Evolutionary conservation across 2,329 filamentous ascomycete genomes (phyloP).

Genomic region (Coniochaeta prunicola): DNA sequence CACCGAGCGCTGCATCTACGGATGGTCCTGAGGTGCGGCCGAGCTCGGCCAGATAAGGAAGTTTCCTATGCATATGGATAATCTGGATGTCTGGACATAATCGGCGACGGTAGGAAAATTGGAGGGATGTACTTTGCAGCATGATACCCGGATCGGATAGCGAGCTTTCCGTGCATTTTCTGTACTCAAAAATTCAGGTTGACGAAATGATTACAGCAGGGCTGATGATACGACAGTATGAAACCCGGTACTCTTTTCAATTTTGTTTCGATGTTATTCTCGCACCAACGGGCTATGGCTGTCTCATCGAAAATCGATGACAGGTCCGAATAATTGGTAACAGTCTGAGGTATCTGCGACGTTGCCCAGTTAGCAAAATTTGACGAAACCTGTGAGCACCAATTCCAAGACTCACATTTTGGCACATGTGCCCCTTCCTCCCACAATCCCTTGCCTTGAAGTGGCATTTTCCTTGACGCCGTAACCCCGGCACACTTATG

Average conservation of each 20-base stretch:
- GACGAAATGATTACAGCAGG: neutral
- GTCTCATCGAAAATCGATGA: neutral
- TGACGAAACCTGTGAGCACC: neutral
- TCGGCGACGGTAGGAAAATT: neutral
- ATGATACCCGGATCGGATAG: neutral
- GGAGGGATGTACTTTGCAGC: neutral
- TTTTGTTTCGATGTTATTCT: neutral
- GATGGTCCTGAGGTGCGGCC: neutral
- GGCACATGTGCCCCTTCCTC: slow-evolving; percentile 15
- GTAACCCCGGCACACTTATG: neutral
- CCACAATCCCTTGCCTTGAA: slow-evolving; percentile 10
- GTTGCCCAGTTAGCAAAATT: neutral
- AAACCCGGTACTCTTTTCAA: neutral
- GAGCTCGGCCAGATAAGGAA: neutral
- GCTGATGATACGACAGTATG: neutral
- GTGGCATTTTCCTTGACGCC: neutral
- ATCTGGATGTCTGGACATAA: neutral
- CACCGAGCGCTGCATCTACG: neutral
- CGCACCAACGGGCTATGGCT: neutral
- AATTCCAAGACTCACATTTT: slow-evolving; percentile 1
- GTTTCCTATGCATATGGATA: neutral
- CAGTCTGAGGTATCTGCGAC: slow-evolving; percentile 6
- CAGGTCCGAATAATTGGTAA: neutral
- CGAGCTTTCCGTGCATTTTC: neutral
- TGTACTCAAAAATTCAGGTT: neutral